A percentile compares a stretch with the other conserved stretches of the same genome.
Evolutionary conservation across 192 early-diverging fungal genomes (phyloP).

Genomic region (Blastocladiella britannica): DNA sequence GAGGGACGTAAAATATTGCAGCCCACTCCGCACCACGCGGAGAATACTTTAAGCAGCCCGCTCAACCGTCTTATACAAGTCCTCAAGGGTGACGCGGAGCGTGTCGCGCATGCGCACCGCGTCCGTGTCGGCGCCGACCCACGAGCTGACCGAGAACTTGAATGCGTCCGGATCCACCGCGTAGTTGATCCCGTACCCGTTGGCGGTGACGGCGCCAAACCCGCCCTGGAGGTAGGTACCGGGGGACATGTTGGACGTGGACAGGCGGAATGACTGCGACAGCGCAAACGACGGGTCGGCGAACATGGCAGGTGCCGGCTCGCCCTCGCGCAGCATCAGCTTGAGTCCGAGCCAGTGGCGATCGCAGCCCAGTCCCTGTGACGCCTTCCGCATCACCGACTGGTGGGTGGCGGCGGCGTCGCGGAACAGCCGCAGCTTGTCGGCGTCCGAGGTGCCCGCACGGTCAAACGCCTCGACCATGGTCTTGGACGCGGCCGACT

Average conservation of each 20-base stretch:
- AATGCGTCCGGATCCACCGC: neutral
- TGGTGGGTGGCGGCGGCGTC: slow-evolving; percentile 20
- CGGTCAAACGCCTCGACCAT: slow-evolving; percentile 60
- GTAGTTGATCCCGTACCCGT: neutral
- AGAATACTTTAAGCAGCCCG: neutral
- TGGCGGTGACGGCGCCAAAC: neutral
- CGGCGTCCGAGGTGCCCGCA: slow-evolving; percentile 11
- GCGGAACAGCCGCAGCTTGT: slow-evolving; percentile 16
- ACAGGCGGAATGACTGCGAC: slow-evolving; percentile 61
- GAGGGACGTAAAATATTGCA: no score
- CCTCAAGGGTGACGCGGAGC: neutral
- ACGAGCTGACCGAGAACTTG: neutral
- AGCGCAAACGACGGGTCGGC: slow-evolving; percentile 53
- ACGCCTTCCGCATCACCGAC: slow-evolving; percentile 53
- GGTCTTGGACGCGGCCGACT: slow-evolving; percentile 48
- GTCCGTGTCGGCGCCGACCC: neutral
- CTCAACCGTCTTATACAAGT: neutral
- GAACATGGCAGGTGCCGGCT: slow-evolving; percentile 42
- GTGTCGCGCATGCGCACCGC: neutral
- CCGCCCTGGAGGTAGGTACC: slow-evolving; percentile 10
- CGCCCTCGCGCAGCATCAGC: slow-evolving; percentile 40
- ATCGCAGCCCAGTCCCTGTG: slow-evolving; percentile 64
- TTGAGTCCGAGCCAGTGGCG: slow-evolving; percentile 78
- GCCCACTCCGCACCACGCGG: no score
- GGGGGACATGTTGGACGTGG: slow-evolving; percentile 44